phyloP scores from a whole-genome alignment of 2,329 filamentous ascomycete species.

The Penicillium sp. region DNA sequence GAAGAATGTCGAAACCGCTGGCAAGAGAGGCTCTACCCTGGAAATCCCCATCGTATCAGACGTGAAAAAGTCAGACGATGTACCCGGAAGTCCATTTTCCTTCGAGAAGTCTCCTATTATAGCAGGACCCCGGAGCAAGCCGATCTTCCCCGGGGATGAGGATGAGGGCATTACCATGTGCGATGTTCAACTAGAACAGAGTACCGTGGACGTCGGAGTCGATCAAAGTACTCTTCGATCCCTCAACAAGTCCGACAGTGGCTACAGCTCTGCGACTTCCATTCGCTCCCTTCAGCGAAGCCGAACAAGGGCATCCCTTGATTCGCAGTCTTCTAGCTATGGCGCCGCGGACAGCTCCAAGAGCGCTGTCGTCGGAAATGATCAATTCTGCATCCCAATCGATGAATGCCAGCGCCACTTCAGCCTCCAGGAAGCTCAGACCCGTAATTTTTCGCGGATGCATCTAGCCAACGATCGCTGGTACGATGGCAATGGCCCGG shows the following conservation, averaged over 20 bases:
- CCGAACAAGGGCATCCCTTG: constrained; percentile 24
- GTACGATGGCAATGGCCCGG: constrained; percentile 14
- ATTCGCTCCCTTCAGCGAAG: constrained; percentile 27
- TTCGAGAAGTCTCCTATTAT: constrained; percentile 34
- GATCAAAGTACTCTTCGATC: constrained; percentile 22
- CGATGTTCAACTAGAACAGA: constrained; percentile 17
- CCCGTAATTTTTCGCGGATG: constrained; percentile 15
- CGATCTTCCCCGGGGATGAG: constrained; percentile 21
- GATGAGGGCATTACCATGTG: constrained; percentile 23
- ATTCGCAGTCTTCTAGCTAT: constrained; percentile 27
- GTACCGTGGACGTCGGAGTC: constrained; percentile 6
- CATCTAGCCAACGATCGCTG: constrained; percentile 13
- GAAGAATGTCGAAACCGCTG: constrained; percentile 9
- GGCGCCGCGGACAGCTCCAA: constrained; percentile 15
- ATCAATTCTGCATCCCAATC: background rate
- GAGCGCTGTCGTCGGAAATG: constrained; percentile 4
- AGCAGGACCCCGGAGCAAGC: constrained; percentile 5
- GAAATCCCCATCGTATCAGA: constrained; percentile 19
- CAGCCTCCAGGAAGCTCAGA: constrained; percentile 17
- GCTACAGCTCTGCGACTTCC: constrained; percentile 40
- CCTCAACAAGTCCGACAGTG: constrained; percentile 37
- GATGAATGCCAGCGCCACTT: constrained; percentile 18
- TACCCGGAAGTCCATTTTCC: constrained; percentile 34
- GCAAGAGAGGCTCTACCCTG: constrained; percentile 12
- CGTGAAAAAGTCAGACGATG: constrained; percentile 21